Evolutionary conservation across 352 stramenopile species (phyloP).

Genomic region (Phytophthora sansomeana): DNA sequence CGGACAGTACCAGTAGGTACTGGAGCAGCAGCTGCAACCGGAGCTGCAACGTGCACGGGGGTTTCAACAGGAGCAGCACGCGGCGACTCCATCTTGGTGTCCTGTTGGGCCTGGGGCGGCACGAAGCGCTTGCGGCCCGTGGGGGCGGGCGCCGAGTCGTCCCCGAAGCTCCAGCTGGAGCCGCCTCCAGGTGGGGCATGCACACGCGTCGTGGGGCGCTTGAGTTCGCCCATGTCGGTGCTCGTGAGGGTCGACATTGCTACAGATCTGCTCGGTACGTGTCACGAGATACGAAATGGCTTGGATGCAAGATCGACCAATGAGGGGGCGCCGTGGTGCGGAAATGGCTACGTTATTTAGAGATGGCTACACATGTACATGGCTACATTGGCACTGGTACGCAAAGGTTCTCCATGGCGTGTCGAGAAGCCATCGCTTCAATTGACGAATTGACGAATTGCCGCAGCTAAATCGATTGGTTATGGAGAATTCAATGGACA

Average conservation of each 20-base stretch:
- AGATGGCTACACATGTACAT: background rate
- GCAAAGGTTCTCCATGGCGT: no score
- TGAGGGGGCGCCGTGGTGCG: background rate
- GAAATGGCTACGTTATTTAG: no score
- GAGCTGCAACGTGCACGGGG: slow-evolving; percentile 23
- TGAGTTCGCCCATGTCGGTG: slow-evolving; percentile 84
- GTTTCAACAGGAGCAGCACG: slow-evolving; percentile 32
- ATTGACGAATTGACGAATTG: no score
- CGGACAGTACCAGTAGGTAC: slow-evolving; percentile 36
- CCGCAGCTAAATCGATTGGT: no score
- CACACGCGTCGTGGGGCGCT: slow-evolving; percentile 84
- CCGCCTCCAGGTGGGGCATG: slow-evolving; percentile 82
- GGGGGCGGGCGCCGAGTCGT: slow-evolving; percentile 29
- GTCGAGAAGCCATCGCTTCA: no score
- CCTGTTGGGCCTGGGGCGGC: slow-evolving; percentile 26
- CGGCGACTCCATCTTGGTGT: slow-evolving; percentile 55
- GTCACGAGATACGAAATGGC: slow-evolving; percentile 1
- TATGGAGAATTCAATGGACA: no score
- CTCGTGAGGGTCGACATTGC: slow-evolving; percentile 89
- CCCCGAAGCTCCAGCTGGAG: slow-evolving; percentile 82
- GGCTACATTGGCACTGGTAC: no score
- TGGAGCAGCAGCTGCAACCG: slow-evolving; percentile 11
- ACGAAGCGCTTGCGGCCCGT: slow-evolving; percentile 42
- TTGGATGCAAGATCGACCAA: slow-evolving; percentile 1
- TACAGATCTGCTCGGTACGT: slow-evolving; percentile 3